phyloP scores from a whole-genome alignment of 768 basidiomycete species.

The Phlegmacium glaucopus region DNA sequence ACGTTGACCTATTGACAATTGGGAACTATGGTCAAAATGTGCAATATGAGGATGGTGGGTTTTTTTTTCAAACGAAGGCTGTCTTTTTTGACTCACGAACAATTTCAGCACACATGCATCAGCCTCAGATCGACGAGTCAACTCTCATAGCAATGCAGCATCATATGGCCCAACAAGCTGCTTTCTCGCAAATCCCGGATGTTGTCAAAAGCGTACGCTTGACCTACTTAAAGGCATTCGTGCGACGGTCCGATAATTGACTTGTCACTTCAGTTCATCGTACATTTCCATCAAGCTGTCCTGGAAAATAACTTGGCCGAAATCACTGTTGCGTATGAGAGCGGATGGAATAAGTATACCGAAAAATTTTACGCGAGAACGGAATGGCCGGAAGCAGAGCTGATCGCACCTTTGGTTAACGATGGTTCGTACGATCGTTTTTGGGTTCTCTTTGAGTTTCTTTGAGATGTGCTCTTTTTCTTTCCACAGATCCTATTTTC shows the following conservation, averaged over 20 bases:
- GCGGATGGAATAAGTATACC: slow-evolving; percentile 95
- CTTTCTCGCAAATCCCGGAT: slow-evolving; percentile 81
- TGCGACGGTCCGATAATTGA: not conserved
- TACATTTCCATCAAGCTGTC: slow-evolving; percentile 93
- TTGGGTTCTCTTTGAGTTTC: not conserved
- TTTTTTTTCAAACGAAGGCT: slow-evolving; percentile 1
- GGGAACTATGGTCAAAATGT: slow-evolving; percentile 68
- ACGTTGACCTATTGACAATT: slow-evolving; percentile 70
- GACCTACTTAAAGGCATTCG: not conserved
- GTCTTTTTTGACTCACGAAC: slow-evolving; percentile 9
- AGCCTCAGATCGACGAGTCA: slow-evolving; percentile 69
- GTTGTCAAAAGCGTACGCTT: slow-evolving; percentile 78
- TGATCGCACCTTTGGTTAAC: slow-evolving; percentile 91
- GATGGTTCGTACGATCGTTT: slow-evolving; percentile 56
- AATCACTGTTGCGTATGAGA: slow-evolving; percentile 93
- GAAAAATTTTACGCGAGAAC: slow-evolving; percentile 93
- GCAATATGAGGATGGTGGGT: slow-evolving; percentile 63
- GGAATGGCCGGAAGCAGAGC: slow-evolving; percentile 97
- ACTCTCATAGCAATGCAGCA: slow-evolving; percentile 74
- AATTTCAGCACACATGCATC: slow-evolving; percentile 40
- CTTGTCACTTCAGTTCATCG: slow-evolving; percentile 67
- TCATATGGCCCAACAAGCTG: slow-evolving; percentile 80
- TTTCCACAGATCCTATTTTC: slow-evolving; percentile 74
- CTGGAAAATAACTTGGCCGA: slow-evolving; percentile 86
- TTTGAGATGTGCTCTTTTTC: not conserved